Percentiles rank a stretch among this genome's conserved stretches.
These are phyloP conservation scores for Sonneratia caseolaris DNA, from an alignment of 345 rosid species.

Conservation along the genomic window DNA sequence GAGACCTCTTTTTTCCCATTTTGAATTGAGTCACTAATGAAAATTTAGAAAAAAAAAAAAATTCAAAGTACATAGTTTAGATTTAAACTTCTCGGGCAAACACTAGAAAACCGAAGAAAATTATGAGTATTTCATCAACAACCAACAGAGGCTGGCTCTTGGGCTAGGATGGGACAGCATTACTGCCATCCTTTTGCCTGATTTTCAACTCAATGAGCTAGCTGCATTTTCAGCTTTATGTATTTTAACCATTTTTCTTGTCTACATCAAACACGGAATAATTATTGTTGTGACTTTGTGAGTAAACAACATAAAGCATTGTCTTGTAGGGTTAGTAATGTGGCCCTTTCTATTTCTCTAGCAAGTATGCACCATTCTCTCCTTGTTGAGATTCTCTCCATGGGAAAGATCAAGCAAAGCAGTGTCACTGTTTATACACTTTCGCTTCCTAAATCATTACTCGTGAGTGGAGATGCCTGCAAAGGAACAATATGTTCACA, in stretches of 20 bases:
- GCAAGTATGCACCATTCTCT: too few relatives aligned
- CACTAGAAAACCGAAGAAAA: too few relatives aligned
- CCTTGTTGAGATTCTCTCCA: too few relatives aligned
- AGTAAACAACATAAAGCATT: background rate
- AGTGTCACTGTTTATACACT: too few relatives aligned
- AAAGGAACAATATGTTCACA: background rate
- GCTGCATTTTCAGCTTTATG: background rate
- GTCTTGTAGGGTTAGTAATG: slow-evolving; percentile 2
- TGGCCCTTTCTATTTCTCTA: slow-evolving; percentile 1
- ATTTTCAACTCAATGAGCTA: background rate
- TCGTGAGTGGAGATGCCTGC: background rate
- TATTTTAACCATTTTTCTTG: background rate
- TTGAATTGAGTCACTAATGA: too few relatives aligned
- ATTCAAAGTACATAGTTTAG: too few relatives aligned
- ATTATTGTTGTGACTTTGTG: background rate
- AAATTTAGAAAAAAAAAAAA: too few relatives aligned
- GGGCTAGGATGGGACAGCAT: background rate
- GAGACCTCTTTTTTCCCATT: too few relatives aligned
- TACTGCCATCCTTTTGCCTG: background rate
- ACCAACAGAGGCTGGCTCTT: too few relatives aligned
- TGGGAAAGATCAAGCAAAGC: too few relatives aligned
- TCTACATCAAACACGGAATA: background rate
- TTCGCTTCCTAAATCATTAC: background rate
- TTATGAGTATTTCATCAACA: too few relatives aligned
- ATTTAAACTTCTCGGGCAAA: too few relatives aligned